These are phyloP conservation scores for Fusarium albosuccineum DNA, from an alignment of 2,329 filamentous ascomycete genomes.

Conservation along the genomic window DNA sequence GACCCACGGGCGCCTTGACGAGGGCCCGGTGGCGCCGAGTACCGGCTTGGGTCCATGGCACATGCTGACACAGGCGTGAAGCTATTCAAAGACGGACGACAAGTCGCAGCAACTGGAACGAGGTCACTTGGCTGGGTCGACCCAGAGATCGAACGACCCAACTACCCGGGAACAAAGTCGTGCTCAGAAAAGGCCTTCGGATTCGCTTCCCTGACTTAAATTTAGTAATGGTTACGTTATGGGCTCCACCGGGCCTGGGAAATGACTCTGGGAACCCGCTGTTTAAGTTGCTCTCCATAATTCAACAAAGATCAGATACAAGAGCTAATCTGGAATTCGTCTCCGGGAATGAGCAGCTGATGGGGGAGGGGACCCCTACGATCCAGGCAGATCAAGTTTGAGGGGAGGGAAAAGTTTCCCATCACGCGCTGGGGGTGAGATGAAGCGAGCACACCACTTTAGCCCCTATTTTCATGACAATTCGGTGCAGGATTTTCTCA, in stretches of 20 bases:
- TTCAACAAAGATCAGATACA: neutral
- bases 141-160: neutral
- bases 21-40: constrained; percentile 24
- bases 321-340: constrained; percentile 5
- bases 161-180: constrained; percentile 9
- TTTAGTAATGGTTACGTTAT: constrained; percentile 41
- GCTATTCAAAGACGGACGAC: neutral
- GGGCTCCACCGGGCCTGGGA: constrained; percentile 22
- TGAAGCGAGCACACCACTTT: constrained; percentile 6
- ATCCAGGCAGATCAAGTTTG: too few relatives aligned
- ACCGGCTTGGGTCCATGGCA: constrained; percentile 15
- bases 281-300: constrained; percentile 23
- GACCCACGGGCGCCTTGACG: constrained; percentile 15
- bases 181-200: neutral
- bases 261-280: neutral
- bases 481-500: constrained; percentile 7
- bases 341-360: constrained; percentile 3
- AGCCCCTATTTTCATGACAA: constrained; percentile 18
- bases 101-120: neutral
- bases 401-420: constrained; percentile 13
- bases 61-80: neutral
- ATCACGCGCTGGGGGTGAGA: constrained; percentile 8
- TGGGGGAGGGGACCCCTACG: neutral
- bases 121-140: constrained; percentile 9
- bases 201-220: neutral